Evolutionary conservation across 176 grass and related monocot species (phyloP).

Genomic region (Areca catechu): DNA sequence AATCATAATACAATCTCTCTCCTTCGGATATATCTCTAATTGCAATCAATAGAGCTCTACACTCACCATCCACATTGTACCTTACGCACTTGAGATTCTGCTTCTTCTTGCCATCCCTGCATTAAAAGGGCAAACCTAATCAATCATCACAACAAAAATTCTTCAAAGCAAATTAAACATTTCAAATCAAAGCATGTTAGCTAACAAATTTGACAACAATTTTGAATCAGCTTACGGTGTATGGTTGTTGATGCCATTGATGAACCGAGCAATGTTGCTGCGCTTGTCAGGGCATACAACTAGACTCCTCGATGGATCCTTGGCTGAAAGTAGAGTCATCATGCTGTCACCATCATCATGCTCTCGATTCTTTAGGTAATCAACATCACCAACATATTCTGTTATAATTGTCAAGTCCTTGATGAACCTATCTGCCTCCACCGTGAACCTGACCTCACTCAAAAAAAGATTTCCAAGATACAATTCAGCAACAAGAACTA

Average conservation of each 20-base stretch:
- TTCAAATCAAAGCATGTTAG: no score
- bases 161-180: no score
- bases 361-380: constrained; percentile 56
- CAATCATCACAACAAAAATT: no score
- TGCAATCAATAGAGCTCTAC: constrained; percentile 69
- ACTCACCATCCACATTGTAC: constrained; percentile 50
- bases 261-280: constrained; percentile 86
- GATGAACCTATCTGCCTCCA: constrained; percentile 68
- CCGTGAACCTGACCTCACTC: constrained; percentile 43
- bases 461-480: not conserved
- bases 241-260: constrained; percentile 95
- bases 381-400: constrained; percentile 80
- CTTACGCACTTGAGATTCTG: constrained; percentile 90
- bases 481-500: no score
- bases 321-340: constrained; percentile 77
- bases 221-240: constrained; percentile 20
- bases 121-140: constrained; percentile 9
- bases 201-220: no score
- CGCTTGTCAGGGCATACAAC: constrained; percentile 74
- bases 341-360: constrained; percentile 89
- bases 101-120: constrained; percentile 93
- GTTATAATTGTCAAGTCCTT: constrained; percentile 83
- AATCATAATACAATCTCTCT: constrained; percentile 91
- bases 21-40: constrained; percentile 76
- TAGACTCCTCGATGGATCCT: constrained; percentile 45